Conservation (phyloP, 305 asterid species). For the Fraxinus angustifolia region DNA sequence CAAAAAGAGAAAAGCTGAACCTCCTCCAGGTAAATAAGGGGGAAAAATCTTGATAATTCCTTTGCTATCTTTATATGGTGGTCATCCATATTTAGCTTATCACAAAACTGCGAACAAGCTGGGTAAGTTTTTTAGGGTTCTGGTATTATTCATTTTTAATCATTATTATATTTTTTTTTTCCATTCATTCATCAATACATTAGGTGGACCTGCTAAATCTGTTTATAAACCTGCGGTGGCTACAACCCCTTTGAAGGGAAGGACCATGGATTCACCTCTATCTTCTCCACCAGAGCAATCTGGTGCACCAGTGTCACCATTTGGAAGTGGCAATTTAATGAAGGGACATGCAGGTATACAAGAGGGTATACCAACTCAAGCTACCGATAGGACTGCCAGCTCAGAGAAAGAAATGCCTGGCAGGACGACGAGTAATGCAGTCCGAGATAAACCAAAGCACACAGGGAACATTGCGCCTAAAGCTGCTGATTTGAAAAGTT, state of each 20-base stretch:
- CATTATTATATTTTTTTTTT: not conserved
- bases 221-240: slow-evolving; percentile 54
- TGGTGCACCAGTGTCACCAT: slow-evolving; percentile 54
- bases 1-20: slow-evolving; percentile 68
- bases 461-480: slow-evolving; percentile 41
- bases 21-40: slow-evolving; percentile 59
- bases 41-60: slow-evolving; percentile 18
- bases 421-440: slow-evolving; percentile 40
- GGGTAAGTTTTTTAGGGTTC: not conserved
- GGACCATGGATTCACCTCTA: slow-evolving; percentile 60
- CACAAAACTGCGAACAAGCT: not conserved
- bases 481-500: slow-evolving; percentile 63
- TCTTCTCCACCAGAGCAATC: slow-evolving; percentile 57
- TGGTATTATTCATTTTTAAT: slow-evolving; percentile 2
- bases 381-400: slow-evolving; percentile 34
- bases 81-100: not conserved
- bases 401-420: slow-evolving; percentile 60
- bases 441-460: slow-evolving; percentile 45
- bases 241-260: slow-evolving; percentile 52
- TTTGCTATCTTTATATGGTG: slow-evolving; percentile 19
- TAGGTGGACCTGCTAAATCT: slow-evolving; percentile 66
- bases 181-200: slow-evolving; percentile 24
- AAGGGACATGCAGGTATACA: slow-evolving; percentile 49
- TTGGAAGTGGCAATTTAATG: slow-evolving; percentile 45
- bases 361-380: slow-evolving; percentile 42